phyloP scores from a whole-genome alignment of 2,329 filamentous ascomycete genomes.

The Lasiodiplodia sp. region DNA sequence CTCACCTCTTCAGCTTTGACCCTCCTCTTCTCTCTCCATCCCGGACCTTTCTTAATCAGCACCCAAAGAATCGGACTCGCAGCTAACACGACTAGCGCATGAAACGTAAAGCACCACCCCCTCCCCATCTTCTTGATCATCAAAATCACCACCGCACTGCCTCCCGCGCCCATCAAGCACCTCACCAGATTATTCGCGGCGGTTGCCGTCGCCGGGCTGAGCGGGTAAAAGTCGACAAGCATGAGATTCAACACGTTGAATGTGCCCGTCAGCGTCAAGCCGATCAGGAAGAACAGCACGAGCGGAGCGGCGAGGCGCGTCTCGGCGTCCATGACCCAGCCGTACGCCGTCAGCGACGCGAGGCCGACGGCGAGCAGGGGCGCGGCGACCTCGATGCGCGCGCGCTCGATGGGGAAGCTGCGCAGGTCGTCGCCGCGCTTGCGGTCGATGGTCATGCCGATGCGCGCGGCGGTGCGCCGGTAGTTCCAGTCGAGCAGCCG shows the following conservation, averaged over 20 bases:
- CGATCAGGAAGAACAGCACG: constrained; percentile 60
- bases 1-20: constrained; percentile 39
- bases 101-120: constrained; percentile 57
- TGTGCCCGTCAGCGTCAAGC: constrained; percentile 62
- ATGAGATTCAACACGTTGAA: constrained; percentile 56
- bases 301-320: constrained; percentile 47
- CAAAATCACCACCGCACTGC: constrained; percentile 48
- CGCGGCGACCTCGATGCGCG: constrained; percentile 46
- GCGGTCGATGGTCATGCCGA: constrained; percentile 67
- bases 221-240: constrained; percentile 48
- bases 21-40: constrained; percentile 53
- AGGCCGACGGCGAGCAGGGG: constrained; percentile 45
- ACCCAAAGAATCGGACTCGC: constrained; percentile 52
- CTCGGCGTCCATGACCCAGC: constrained; percentile 47
- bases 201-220: constrained; percentile 46
- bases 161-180: constrained; percentile 47
- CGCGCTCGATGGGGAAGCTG: constrained; percentile 58
- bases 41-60: constrained; percentile 49
- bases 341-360: constrained; percentile 45
- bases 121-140: constrained; percentile 53
- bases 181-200: constrained; percentile 42
- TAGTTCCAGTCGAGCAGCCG: constrained; percentile 74
- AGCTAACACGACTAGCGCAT: constrained; percentile 49
- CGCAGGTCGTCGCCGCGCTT: constrained; percentile 60
- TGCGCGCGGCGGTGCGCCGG: constrained; percentile 66